Base-by-base conservation (phyloP, 2,329 filamentous ascomycete species). In the Fusarium penzigii region DNA sequence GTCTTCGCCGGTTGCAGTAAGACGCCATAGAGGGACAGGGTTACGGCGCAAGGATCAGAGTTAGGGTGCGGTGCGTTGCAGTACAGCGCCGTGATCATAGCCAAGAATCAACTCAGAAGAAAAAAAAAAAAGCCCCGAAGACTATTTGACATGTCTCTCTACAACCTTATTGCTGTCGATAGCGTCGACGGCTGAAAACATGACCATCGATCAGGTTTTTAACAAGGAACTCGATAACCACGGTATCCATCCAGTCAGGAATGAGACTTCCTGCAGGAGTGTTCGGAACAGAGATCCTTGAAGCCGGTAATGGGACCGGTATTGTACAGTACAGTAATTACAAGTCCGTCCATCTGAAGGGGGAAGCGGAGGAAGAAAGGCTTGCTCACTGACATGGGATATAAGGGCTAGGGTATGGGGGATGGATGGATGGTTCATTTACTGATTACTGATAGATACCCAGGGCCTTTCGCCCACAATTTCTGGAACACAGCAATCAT, bases 1-100 rank as follows among this genome's bases (percentile, higher is more conserved):
- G 61, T 59, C 42, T 36, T 54, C 45, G 48, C 49, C 57, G 53
- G 45, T 60, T 57, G 20, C 29, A 48, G 57, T 60, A 57, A 59
- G 57, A 20, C 40, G 39, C 8, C 12, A 6, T 20, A 43, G 34
- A 29, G 45, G 40, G 59, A 47, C 53, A 29, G 48, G 51, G 40
- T 10, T 42, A 20, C 17, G 46, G 46, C 9, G 20, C 16, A 17
- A 51, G 40, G 25, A 29, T 40, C 38, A 39, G 11, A 29, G 17
- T 17, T 39, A n/a, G n/a, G n/a, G n/a, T n/a, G n/a, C n/a, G n/a
- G n/a, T n/a, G n/a, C n/a, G n/a, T n/a, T n/a, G n/a, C n/a, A n/a
- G n/a, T n/a, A n/a, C n/a, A n/a, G n/a, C n/a, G n/a, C n/a, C n/a
- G n/a, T n/a, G n/a, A n/a, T 38, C n/a, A 39, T 10, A 43, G 40